Percentiles rank a stretch among this genome's conserved stretches.
These are phyloP conservation scores for Flaveria floridana DNA, from an alignment of 140 eudicot species.

Conservation along the genomic window DNA sequence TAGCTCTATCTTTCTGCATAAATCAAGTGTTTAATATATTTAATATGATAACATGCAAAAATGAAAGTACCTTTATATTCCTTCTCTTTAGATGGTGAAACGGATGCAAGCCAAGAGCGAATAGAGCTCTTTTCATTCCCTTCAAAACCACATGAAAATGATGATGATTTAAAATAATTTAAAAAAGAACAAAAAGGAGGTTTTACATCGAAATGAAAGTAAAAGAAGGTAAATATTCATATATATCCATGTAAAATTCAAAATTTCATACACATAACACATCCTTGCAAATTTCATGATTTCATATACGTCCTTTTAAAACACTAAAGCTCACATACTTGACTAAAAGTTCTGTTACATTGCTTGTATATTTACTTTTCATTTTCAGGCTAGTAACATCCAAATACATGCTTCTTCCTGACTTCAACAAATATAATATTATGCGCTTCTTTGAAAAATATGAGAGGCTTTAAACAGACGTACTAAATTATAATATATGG, in stretches of 20 bases:
- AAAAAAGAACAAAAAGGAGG: constrained; percentile 12
- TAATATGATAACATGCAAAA: not conserved
- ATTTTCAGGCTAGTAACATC: not conserved
- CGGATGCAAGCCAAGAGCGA: constrained; percentile 73
- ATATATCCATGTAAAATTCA: not conserved
- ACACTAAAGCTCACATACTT: not conserved
- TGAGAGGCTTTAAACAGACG: not conserved
- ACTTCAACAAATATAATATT: not conserved
- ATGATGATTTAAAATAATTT: not conserved
- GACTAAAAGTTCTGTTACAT: not conserved
- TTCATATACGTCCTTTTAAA: not conserved
- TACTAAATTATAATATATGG: not conserved
- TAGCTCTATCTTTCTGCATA: not conserved
- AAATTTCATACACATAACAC: not conserved
- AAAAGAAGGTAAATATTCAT: not conserved
- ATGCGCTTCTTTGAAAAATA: not conserved
- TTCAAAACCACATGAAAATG: constrained; percentile 31
- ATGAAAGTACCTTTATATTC: constrained; percentile 39
- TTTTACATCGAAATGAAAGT: not conserved
- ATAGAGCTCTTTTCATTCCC: constrained; percentile 63
- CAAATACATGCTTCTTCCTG: not conserved
- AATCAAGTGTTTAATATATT: constrained; percentile 4
- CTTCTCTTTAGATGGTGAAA: constrained; percentile 40
- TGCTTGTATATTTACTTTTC: not conserved
- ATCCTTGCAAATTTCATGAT: not conserved